Evolutionary conservation across 805 yeast species (phyloP), one percentile per base, ranked within the genome.

Genomic region (Lipomyces yamanashiensis): DNA sequence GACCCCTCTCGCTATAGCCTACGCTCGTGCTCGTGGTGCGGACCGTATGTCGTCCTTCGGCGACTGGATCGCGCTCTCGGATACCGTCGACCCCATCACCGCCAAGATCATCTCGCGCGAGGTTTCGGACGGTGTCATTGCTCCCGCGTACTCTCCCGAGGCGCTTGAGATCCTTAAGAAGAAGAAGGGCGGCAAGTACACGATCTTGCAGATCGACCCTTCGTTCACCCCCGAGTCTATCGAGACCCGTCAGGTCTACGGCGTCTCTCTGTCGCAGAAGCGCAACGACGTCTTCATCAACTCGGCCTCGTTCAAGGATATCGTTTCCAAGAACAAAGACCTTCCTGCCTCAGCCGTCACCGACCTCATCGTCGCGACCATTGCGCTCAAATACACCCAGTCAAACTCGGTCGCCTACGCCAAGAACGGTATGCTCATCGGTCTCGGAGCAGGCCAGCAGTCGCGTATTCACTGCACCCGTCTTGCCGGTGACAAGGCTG

Each of bases 1-100:
- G 76, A 90, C 98, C 12, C 98, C 99, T 61, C 84, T 95, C 75
- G 99, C 99, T 68, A 89, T 89, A 75, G 99, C 99, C 63, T 95
- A 95, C 75, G 99, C 99, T 44, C 90, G 98, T 81, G 99, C 99
- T 62, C 90, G 99, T 80, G 99, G 99, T 78, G 99, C 99, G 71
- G 99, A 95, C 80, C 88, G 99, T 85, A 95, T 95, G 99, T 92
- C 98, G 6, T 90, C 97, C 13, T 95, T 95, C 76, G 99, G 99
- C 76, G 99, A 95, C 80, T 95, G 92, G 84, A 95, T 95, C 74
- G 99, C 99, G 53, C 83, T 95, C 70, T 92, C 98, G 67, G 93
- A 93, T 83, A 90, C 89, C 78, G 99, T 95, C 71, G 99, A 95
- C 78, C 81, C 89, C 59, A 91, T 97, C 75, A 95, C 99, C 65